Evolutionary conservation across 1,139 yeast genomes (phyloP).

Genomic region (Kluyveromyces sp.): DNA sequence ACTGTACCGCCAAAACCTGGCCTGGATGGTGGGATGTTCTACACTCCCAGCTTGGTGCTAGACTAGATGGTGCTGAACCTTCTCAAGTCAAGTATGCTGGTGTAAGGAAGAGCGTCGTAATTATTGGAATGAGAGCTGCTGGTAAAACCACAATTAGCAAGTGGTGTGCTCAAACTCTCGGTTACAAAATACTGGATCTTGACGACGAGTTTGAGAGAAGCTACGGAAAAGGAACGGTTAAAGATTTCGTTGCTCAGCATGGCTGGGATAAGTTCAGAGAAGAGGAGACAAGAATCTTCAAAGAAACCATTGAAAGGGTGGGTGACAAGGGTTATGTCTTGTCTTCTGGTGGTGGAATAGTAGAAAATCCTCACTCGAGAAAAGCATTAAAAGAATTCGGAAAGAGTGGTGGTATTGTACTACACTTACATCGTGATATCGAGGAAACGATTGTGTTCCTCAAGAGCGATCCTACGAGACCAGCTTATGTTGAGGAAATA

Average conservation of each 20-base stretch:
- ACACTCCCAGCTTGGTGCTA: conserved; percentile 58
- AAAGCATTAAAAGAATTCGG: conserved; percentile 49
- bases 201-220: conserved; percentile 64
- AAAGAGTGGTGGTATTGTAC: conserved; percentile 53
- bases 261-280: conserved; percentile 88
- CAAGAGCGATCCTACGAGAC: conserved; percentile 72
- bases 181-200: conserved; percentile 68
- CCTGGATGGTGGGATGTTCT: conserved; percentile 99
- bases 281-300: conserved; percentile 55
- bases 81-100: conserved; percentile 15
- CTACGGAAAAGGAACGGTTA: conserved; percentile 47
- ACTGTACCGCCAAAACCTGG: conserved; percentile 97
- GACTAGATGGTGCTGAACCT: conserved; percentile 63
- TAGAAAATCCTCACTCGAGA: conserved; percentile 70
- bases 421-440: conserved; percentile 85
- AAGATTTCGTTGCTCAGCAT: conserved; percentile 53
- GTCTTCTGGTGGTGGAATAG: conserved; percentile 96
- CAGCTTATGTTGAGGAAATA: conserved; percentile 77
- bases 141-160: conserved; percentile 86
- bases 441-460: conserved; percentile 73
- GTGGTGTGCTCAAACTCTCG: conserved; percentile 69
- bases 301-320: conserved; percentile 42
- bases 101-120: conserved; percentile 48
- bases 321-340: conserved; percentile 55
- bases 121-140: conserved; percentile 98